phyloP scores from a whole-genome alignment of 2,329 filamentous ascomycete genomes.

The Ascochyta lentis region DNA sequence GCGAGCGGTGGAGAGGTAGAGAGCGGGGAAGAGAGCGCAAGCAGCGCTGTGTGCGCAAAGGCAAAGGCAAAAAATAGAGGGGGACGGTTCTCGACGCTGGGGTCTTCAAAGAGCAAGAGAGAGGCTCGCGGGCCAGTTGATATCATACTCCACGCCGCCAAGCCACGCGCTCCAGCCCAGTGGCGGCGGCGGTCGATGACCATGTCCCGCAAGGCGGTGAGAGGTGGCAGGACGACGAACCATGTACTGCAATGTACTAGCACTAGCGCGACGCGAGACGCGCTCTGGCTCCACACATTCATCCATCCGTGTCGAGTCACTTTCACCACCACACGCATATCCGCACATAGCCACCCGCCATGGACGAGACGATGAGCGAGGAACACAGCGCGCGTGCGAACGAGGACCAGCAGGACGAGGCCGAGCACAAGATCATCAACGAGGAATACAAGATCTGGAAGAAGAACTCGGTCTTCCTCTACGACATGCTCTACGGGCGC shows the following conservation, averaged over 20 bases:
- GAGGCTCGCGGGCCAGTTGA: slow-evolving; percentile 20
- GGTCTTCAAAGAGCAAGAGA: slow-evolving; percentile 48
- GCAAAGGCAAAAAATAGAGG: slow-evolving; percentile 26
- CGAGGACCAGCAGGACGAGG: slow-evolving; percentile 75
- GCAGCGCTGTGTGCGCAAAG: slow-evolving; percentile 27
- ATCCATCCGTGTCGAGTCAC: background rate
- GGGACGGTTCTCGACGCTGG: slow-evolving; percentile 47
- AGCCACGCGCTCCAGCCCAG: background rate
- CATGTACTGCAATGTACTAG: too few species aligned
- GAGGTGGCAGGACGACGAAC: background rate
- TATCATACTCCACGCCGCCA: slow-evolving; percentile 25
- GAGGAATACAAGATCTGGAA: slow-evolving; percentile 99
- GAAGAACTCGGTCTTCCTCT: slow-evolving; percentile 98
- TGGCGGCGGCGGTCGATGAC: slow-evolving; percentile 11
- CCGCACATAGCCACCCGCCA: slow-evolving; percentile 16
- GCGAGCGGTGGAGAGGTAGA: slow-evolving; percentile 17
- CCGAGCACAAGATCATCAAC: slow-evolving; percentile 88
- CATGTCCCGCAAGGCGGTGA: slow-evolving; percentile 8
- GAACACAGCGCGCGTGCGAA: slow-evolving; percentile 51
- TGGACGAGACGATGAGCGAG: slow-evolving; percentile 50
- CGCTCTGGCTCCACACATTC: slow-evolving; percentile 2
- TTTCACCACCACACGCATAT: background rate
- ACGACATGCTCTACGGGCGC: slow-evolving; percentile 94
- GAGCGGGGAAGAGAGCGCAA: slow-evolving; percentile 30
- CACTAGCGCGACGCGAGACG: slow-evolving; percentile 6